Evolutionary conservation across 1,284 basidiomycete genomes (phyloP).

Genomic region (Baeospora myosura): DNA sequence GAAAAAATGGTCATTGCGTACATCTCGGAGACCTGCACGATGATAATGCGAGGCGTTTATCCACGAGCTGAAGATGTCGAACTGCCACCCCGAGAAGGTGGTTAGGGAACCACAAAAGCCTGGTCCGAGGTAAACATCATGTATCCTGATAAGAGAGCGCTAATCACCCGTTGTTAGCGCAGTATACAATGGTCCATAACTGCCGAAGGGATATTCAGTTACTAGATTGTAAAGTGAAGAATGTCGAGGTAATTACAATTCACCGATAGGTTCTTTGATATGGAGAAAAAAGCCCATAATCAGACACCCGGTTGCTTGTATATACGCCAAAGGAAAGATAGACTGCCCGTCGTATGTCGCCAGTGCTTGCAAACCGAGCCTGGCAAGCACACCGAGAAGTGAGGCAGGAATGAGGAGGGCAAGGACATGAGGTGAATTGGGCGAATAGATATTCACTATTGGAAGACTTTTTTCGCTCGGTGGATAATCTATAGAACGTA

Average conservation of each 20-base stretch:
- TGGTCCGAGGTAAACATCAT: no score
- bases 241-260: conserved; percentile 50
- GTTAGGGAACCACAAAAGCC: conserved; percentile 96
- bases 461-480: conserved; percentile 16
- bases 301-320: conserved; percentile 85
- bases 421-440: conserved; percentile 58
- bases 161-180: conserved; percentile 88
- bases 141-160: conserved; percentile 9
- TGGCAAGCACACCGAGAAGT: conserved; percentile 71
- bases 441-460: conserved; percentile 21
- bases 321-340: conserved; percentile 82
- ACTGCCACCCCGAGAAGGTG: conserved; percentile 94
- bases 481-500: no score
- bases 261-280: conserved; percentile 62
- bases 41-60: conserved; percentile 56
- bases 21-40: conserved; percentile 72
- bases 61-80: conserved; percentile 85
- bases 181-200: conserved; percentile 83
- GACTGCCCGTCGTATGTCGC: conserved; percentile 66
- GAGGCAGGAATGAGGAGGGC: conserved; percentile 70
- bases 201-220: conserved; percentile 23
- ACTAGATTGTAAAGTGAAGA: neutral
- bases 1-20: conserved; percentile 36
- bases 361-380: conserved; percentile 69
- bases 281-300: conserved; percentile 80